Conservation (phyloP, 2,329 filamentous ascomycete species). For the Neofusicoccum sp. region DNA sequence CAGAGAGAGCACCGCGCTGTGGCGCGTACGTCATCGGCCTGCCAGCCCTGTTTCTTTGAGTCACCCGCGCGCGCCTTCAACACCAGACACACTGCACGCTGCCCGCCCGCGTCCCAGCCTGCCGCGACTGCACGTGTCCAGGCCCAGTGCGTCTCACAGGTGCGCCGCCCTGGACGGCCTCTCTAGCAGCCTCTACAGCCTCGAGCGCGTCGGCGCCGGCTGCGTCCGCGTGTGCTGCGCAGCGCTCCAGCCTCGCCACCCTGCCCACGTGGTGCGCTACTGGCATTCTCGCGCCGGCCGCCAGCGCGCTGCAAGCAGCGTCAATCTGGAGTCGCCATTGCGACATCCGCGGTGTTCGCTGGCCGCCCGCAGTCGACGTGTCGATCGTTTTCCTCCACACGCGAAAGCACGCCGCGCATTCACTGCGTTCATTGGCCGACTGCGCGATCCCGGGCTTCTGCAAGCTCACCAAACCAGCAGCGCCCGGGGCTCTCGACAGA, state of each 20-base stretch:
- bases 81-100: slow-evolving; percentile 8
- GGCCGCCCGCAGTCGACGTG: slow-evolving; percentile 13
- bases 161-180: neutral
- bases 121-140: slow-evolving; percentile 7
- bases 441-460: neutral
- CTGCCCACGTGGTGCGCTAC: slow-evolving; percentile 8
- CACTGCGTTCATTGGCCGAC: slow-evolving; percentile 9
- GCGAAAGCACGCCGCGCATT: slow-evolving; percentile 1
- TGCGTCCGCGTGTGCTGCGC: neutral
- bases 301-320: slow-evolving; percentile 2
- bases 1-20: neutral
- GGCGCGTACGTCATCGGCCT: neutral
- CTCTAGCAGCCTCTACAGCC: neutral
- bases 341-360: neutral
- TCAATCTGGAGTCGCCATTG: neutral
- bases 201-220: neutral
- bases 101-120: neutral
- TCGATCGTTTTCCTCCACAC: slow-evolving; percentile 13
- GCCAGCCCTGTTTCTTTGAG: slow-evolving; percentile 7
- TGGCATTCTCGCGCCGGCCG: slow-evolving; percentile 4
- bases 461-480: slow-evolving; percentile 15
- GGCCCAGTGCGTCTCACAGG: neutral
- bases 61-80: neutral
- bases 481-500: neutral
- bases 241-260: neutral